Base-by-base conservation (phyloP, 1,139 yeast species). In the Candida sojae region DNA sequence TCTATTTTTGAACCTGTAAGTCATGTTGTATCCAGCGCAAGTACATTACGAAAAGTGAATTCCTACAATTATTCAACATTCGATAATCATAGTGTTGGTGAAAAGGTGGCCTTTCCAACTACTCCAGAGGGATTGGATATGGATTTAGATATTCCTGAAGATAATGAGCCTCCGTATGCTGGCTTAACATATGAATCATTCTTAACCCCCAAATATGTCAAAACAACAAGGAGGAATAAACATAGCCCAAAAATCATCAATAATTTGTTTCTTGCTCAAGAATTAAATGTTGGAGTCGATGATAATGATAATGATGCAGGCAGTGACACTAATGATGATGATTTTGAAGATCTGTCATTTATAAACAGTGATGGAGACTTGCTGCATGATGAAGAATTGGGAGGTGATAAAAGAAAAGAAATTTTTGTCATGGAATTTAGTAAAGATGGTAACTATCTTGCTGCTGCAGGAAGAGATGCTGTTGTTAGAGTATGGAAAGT, bases 391-490 rank as follows among this genome's bases (percentile, higher is more conserved):
- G 45, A 23, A 32, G 47, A 31, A 12, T 23, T 33, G 11, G 13
- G 40, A 7, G 45, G 42, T 17, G 50, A 52, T 26, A 52, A 51
- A 13, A 48, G 58, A 11, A 71, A 71, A 34, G 89, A 92, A 13
- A 74, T 87, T 7, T 88, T 91, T 81, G 80, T 83, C 13, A 74
- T 88, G 72, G 80, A 82, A 55, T 90, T 91, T 65, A 84, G 89
- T 53, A 68, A 68, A 25, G 96, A 91, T 67, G 97, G 97, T 7
- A 84, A 82, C 62, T 89, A 77, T 60, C 63, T 91, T 56, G 97
- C 97, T 0, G 82, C 88, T 0, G 96, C 93, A 0, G 96, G 96
- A 8, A 80, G 87, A 53, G 92, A 87, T 58, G 75, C 84, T 2
- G 68, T 76, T 1, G 76, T 91, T 33, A 73, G 84, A 48, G 72